These are phyloP conservation scores for Pleoardoris graminearum DNA, from an alignment of 2,329 filamentous ascomycete species.

Conservation along the genomic window DNA sequence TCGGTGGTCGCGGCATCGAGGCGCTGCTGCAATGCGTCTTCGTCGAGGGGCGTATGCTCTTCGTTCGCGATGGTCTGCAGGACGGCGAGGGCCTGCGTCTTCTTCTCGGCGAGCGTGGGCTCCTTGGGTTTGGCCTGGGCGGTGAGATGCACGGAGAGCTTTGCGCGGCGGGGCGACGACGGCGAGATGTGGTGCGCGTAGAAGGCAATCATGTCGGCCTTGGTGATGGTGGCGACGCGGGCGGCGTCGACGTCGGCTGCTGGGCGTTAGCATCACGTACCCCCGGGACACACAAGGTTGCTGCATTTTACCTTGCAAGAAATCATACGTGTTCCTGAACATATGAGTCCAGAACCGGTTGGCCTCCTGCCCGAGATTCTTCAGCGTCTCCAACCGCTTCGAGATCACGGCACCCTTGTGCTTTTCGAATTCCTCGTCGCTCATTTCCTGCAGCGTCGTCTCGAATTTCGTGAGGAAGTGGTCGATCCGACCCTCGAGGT, in stretches of 20 bases:
- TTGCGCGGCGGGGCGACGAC: conserved; percentile 72
- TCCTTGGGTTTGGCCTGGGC: conserved; percentile 63
- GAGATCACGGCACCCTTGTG: conserved; percentile 90
- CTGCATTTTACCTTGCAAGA: conserved; percentile 70
- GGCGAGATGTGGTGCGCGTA: conserved; percentile 77
- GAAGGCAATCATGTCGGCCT: conserved; percentile 78
- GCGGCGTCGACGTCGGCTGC: conserved; percentile 75
- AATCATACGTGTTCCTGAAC: conserved; percentile 84
- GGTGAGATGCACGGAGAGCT: conserved; percentile 79
- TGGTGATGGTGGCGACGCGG: conserved; percentile 73
- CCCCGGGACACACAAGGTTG: not conserved
- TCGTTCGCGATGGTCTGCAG: conserved; percentile 53
- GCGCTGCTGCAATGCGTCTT: conserved; percentile 46
- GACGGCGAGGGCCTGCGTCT: conserved; percentile 43
- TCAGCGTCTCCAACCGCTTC: conserved; percentile 85
- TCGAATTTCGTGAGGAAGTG: conserved; percentile 74
- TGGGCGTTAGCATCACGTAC: not conserved
- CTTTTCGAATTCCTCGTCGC: conserved; percentile 79
- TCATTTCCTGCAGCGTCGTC: conserved; percentile 72
- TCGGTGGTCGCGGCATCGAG: conserved; percentile 53
- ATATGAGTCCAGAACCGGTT: conserved; percentile 84
- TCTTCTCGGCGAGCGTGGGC: conserved; percentile 49
- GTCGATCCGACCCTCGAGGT: conserved; percentile 86
- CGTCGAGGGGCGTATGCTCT: conserved; percentile 51
- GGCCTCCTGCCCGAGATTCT: conserved; percentile 87